Evolutionary conservation across 306 rosid species (phyloP), one percentile per base, ranked within the genome.

Genomic region (Trifolium dubium): DNA sequence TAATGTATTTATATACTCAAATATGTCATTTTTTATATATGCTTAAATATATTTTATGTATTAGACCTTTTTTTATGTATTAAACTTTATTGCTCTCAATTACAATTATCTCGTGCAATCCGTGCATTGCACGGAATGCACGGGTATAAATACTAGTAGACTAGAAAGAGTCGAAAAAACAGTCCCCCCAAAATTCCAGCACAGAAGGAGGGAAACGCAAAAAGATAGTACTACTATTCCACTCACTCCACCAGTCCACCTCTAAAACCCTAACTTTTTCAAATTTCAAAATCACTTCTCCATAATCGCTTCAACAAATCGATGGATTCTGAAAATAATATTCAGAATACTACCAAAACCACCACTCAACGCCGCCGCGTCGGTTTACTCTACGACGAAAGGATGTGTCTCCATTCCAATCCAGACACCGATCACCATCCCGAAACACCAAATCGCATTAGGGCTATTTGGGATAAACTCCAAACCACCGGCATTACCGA

Each of bases 341-440:
- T n/a, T 4, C 69, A n/a, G 34, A 85, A 62, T 5, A 32, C 11
- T 0, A 50, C 5, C 41, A 46, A 3, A 13, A 53, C 0, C 32
- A 58, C 2, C 31, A 46, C 30, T 81, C 82, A 75, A 37, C 91
- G 70, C 32, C 91, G 81, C 23, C 88, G 79, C 18, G 92, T 94
- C 4, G 99, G 95, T 58, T 64, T 94, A 58, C 72, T 94, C 1
- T 89, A 88, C 87, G 97, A 94, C 35, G 89, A 86, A 71, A 83
- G 89, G 73, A 92, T 94, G 99, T 89, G 99, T 32, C 82, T 76
- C 32, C 99, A 94, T 56, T 41, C 69, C 59, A 73, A 78, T 2
- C 88, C 87, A 2, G 77, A 81, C 76, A 81, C 77, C 8, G 84
- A 47, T n/a, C n/a, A 23, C 71, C 99, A 94, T 77, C 95, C 95